Conservation (phyloP, 768 basidiomycete genomes). For the Kwoniella shandongensis region DNA sequence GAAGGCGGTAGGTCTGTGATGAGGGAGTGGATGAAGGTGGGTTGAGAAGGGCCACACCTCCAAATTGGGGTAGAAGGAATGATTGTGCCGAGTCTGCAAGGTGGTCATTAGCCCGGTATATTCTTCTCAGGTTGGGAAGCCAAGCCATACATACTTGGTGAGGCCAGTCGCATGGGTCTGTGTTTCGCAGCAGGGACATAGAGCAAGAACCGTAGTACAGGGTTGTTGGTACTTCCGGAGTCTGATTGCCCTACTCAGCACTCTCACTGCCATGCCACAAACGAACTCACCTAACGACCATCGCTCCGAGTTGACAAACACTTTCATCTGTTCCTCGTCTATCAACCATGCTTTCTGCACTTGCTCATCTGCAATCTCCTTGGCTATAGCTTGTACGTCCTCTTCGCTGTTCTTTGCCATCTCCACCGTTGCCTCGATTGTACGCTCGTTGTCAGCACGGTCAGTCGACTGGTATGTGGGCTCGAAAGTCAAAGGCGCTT, state of each 20-base stretch:
- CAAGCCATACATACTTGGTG: slow-evolving; percentile 55
- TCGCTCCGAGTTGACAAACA: slow-evolving; percentile 93
- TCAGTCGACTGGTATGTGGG: slow-evolving; percentile 53
- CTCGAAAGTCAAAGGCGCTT: slow-evolving; percentile 82
- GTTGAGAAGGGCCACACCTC: slow-evolving; percentile 79
- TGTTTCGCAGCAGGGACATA: slow-evolving; percentile 75
- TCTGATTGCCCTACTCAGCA: slow-evolving; percentile 58
- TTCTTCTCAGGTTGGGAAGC: too few species aligned
- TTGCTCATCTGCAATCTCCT: slow-evolving; percentile 44
- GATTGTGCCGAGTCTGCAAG: slow-evolving; percentile 54
- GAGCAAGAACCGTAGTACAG: slow-evolving; percentile 86
- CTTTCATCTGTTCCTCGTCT: slow-evolving; percentile 77
- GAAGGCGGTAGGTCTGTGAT: slow-evolving; percentile 18
- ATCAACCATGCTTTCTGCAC: slow-evolving; percentile 59
- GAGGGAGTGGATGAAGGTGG: slow-evolving; percentile 54
- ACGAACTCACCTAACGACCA: slow-evolving; percentile 78
- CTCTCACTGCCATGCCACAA: too few species aligned
- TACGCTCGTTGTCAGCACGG: neutral
- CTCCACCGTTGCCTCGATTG: slow-evolving; percentile 15
- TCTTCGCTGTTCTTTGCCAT: slow-evolving; percentile 24
- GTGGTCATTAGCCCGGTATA: neutral
- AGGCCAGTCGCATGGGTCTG: slow-evolving; percentile 69
- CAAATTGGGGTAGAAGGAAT: slow-evolving; percentile 93
- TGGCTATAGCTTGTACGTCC: slow-evolving; percentile 23
- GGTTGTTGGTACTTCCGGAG: slow-evolving; percentile 87